A percentile compares a stretch with the other conserved stretches of the same genome.
phyloP scores from a whole-genome alignment of 1,284 basidiomycete genomes.

The Trametes sp. region DNA sequence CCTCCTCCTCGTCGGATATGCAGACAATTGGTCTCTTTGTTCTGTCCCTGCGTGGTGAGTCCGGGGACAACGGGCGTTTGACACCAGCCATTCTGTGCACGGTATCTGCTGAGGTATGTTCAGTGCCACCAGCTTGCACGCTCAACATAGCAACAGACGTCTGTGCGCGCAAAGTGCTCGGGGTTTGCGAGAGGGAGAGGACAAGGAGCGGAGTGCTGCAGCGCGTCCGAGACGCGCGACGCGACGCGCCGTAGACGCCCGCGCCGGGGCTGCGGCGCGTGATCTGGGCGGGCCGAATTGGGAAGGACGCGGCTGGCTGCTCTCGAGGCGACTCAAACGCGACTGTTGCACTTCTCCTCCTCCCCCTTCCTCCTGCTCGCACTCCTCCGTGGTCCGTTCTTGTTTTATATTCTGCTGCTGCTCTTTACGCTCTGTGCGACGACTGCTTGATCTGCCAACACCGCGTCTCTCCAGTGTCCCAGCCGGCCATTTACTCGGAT shows the following conservation, averaged over 20 bases:
- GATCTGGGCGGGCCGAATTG: slow-evolving; percentile 20
- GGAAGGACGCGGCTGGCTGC: slow-evolving; percentile 24
- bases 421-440: slow-evolving; percentile 27
- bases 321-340: too few relatives aligned
- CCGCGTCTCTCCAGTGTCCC: slow-evolving; percentile 11
- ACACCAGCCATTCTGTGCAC: slow-evolving; percentile 28
- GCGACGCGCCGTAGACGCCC: slow-evolving; percentile 2
- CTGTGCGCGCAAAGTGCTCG: too few relatives aligned
- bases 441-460: slow-evolving; percentile 24
- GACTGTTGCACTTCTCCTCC: slow-evolving; percentile 7
- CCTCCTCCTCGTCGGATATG: slow-evolving; percentile 43
- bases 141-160: too few relatives aligned
- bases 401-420: slow-evolving; percentile 29
- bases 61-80: slow-evolving; percentile 28
- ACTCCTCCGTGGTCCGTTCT: slow-evolving; percentile 19
- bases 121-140: too few relatives aligned
- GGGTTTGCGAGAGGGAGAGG: background rate
- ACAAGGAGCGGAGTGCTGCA: background rate
- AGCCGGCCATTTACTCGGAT: slow-evolving; percentile 18
- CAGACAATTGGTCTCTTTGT: slow-evolving; percentile 27
- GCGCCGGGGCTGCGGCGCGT: slow-evolving; percentile 10
- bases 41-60: slow-evolving; percentile 1
- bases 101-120: too few relatives aligned
- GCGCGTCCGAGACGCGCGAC: background rate
- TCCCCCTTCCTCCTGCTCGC: background rate